Base-by-base conservation (phyloP, 306 rosid species). In the Vigna hirtella region DNA sequence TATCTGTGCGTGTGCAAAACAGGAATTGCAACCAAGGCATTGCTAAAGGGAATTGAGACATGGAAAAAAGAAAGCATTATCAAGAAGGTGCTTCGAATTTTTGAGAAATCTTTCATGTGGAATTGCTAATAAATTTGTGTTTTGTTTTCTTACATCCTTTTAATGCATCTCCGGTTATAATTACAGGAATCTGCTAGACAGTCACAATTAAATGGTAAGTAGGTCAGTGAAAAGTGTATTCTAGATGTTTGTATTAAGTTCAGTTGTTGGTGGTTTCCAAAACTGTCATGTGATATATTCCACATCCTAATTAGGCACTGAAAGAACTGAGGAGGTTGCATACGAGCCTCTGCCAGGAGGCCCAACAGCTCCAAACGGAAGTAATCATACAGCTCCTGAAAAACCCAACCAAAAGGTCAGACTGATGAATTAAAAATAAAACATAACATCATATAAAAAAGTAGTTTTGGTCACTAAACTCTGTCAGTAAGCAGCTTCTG, bases 51-150 rank as follows among this genome's bases (percentile, higher is more conserved):
- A 2, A 11, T 88, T 28, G 87, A 84, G 5, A 86, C 94, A 62
- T 90, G 94, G 92, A 90, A 88, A 75, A 86, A 90, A 68, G 94
- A 90, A 76, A 90, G 92, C 24, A 69, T 71, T 72, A 83, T 86
- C 82, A 84, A 82, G 83, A 84, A 77, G 90, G 94, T 65, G 63
- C 20, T 66, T 77, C 14, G 5, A 3, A 32, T 32, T 17, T 42
- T 24, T 26, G 5, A 9, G 13, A 51, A 49, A 40, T 76, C 43
- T 49, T 51, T 73, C n/a, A 6, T 17, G 28, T 22, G 22, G 34
- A 30, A 30, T 57, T 58, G 14, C 17, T 30, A 34, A 17, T 45
- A 20, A 36, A 6, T 56, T 3, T 66, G n/a, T 1, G 24, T 8
- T 40, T 53, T 22, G 36, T 13, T 42, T 8, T 42, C 47, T 42